Conservation (phyloP, 176 grass and related monocot genomes). For the Oryza meridionalis region DNA sequence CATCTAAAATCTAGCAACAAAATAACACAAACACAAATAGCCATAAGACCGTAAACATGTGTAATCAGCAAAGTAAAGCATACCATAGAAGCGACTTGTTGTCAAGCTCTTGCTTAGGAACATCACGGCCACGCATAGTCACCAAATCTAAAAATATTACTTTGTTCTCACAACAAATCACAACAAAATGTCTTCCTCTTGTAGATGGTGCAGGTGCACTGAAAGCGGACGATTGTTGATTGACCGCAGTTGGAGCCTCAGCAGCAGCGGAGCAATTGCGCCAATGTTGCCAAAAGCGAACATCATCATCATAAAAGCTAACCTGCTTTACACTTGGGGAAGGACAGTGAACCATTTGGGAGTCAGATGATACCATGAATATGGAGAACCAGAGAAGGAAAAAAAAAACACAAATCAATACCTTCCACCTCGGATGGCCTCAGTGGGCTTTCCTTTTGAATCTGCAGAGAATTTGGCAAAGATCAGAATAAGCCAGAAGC, state of each 20-base stretch:
- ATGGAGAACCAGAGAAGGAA: slow-evolving; percentile 1
- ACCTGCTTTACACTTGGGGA: slow-evolving; percentile 97
- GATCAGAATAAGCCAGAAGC: neutral
- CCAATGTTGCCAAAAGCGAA: slow-evolving; percentile 98
- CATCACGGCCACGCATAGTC: slow-evolving; percentile 93
- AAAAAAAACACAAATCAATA: slow-evolving; percentile 52
- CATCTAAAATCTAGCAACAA: slow-evolving; percentile 23
- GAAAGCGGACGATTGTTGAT: slow-evolving; percentile 75
- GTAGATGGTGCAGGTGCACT: slow-evolving; percentile 87
- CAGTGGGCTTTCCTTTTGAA: slow-evolving; percentile 88
- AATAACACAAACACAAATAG: slow-evolving; percentile 7
- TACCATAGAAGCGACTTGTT: slow-evolving; percentile 99
- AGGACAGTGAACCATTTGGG: slow-evolving; percentile 29
- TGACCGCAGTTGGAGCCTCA: slow-evolving; percentile 84
- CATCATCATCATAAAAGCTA: slow-evolving; percentile 93
- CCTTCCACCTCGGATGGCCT: slow-evolving; percentile 96
- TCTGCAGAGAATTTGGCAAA: slow-evolving; percentile 49
- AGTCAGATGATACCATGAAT: slow-evolving; percentile 38
- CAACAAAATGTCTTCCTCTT: slow-evolving; percentile 97
- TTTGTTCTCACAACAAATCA: slow-evolving; percentile 99
- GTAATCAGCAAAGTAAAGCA: slow-evolving; percentile 29
- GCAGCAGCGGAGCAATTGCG: slow-evolving; percentile 81
- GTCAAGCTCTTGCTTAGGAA: slow-evolving; percentile 96
- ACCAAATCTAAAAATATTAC: slow-evolving; percentile 98
- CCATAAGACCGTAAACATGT: slow-evolving; percentile 31